Percentiles rank a stretch among this genome's conserved stretches.
These are phyloP conservation scores for Arabidopsis hybrid DNA, from an alignment of 441 rosid species.

Conservation along the genomic window DNA sequence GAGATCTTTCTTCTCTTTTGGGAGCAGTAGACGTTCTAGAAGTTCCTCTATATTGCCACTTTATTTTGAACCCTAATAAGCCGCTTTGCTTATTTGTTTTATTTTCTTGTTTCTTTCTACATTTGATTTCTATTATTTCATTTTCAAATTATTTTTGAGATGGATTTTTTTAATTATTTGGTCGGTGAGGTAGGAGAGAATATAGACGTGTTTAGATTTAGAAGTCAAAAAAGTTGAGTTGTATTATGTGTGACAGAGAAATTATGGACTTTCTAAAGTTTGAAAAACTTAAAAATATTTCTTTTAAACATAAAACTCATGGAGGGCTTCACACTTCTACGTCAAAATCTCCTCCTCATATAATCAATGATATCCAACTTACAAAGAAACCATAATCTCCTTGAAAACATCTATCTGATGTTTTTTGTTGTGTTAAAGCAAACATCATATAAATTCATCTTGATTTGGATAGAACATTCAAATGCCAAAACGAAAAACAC, in stretches of 20 bases:
- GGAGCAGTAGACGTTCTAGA: conserved; percentile 71
- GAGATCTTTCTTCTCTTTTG: conserved; percentile 82
- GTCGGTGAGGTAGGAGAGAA: conserved; percentile 42
- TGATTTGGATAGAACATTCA: no score
- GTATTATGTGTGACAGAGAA: conserved; percentile 8
- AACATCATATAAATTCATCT: no score
- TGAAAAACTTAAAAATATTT: neutral
- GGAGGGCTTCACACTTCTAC: neutral
- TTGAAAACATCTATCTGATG: no score
- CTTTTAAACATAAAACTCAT: neutral
- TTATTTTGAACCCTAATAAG: conserved; percentile 58
- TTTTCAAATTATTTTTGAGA: conserved; percentile 4
- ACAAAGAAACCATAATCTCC: no score
- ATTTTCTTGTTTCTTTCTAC: conserved; percentile 22
- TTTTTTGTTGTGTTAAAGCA: no score
- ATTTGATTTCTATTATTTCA: conserved; percentile 6
- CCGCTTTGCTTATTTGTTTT: neutral
- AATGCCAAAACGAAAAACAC: no score
- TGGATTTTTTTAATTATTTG: conserved; percentile 14
- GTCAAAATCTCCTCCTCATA: neutral
- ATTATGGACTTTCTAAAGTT: conserved; percentile 20
- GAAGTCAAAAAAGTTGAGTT: conserved; percentile 36
- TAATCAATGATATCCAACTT: no score
- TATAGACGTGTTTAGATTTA: conserved; percentile 34
- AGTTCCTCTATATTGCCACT: conserved; percentile 72